These are phyloP conservation scores for Zygotorulaspora danielsina DNA, from an alignment of 805 yeast species.

Conservation along the genomic window DNA sequence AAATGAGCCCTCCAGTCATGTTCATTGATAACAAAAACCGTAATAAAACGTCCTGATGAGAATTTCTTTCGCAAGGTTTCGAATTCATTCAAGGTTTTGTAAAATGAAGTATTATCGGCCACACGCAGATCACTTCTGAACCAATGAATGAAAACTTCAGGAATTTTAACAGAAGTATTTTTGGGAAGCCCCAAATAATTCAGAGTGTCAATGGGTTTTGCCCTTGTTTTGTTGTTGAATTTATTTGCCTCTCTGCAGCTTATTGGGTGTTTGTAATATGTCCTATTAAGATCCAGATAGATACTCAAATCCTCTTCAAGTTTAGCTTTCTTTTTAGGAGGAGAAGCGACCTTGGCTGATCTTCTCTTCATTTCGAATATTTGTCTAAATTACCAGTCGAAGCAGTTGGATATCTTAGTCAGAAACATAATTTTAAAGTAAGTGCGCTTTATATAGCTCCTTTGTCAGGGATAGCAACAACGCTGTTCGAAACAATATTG, in stretches of 20 bases:
- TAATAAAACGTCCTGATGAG: conserved; percentile 35
- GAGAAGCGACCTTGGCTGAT: neutral
- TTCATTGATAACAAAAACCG: conserved; percentile 41
- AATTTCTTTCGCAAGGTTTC: conserved; percentile 15
- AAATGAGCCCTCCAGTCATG: conserved; percentile 42
- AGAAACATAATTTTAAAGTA: too few relatives aligned
- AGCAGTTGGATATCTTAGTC: too few relatives aligned
- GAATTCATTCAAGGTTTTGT: conserved; percentile 36
- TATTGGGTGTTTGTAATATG: conserved; percentile 20
- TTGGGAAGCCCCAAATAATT: conserved; percentile 6
- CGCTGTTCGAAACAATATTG: too few relatives aligned
- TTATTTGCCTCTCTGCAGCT: conserved; percentile 18
- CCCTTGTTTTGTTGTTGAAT: conserved; percentile 19
- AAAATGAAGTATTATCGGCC: conserved; percentile 43
- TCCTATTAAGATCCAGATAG: conserved; percentile 14
- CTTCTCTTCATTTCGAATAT: conserved; percentile 7
- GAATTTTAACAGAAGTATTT: conserved; percentile 2
- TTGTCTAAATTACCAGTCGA: too few relatives aligned
- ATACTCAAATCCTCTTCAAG: conserved; percentile 16
- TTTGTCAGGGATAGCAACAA: too few relatives aligned
- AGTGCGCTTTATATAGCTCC: too few relatives aligned
- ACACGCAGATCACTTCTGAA: conserved; percentile 46
- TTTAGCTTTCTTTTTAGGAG: conserved; percentile 5
- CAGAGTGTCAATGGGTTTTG: conserved; percentile 18
- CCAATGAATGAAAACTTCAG: conserved; percentile 40